A percentile compares a stretch with the other conserved stretches of the same genome.
phyloP scores from a whole-genome alignment of 1,284 basidiomycete species.

The Prillingera fragicola region DNA sequence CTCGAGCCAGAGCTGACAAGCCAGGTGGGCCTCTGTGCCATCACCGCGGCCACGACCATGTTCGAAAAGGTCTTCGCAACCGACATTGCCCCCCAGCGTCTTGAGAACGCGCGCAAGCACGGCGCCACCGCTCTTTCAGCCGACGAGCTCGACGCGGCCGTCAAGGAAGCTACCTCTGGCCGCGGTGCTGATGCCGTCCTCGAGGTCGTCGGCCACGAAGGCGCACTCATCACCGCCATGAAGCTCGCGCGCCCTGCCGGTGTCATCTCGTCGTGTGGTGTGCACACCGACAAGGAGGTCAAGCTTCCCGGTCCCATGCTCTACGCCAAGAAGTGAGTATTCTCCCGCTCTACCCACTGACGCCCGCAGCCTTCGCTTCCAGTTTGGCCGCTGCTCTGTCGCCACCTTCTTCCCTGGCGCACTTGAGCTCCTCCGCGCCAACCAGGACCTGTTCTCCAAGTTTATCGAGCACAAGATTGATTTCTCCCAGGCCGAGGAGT shows the following conservation, averaged over 20 bases:
- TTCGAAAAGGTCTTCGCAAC: conserved; percentile 43
- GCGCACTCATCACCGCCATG: conserved; percentile 65
- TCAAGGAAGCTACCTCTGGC: conserved; percentile 38
- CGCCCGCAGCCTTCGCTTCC: conserved; percentile 22
- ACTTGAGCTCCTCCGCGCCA: conserved; percentile 57
- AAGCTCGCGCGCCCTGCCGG: conserved; percentile 74
- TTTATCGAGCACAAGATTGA: conserved; percentile 44
- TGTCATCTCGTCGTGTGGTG: conserved; percentile 70
- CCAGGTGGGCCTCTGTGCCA: conserved; percentile 45
- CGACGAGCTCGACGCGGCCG: conserved; percentile 25
- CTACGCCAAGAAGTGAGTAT: conserved; percentile 65
- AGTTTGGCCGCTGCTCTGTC: conserved; percentile 74
- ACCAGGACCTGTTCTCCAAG: conserved; percentile 36
- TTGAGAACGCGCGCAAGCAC: conserved; percentile 35
- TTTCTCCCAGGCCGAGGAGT: conserved; percentile 42
- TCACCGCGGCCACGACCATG: conserved; percentile 44
- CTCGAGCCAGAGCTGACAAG: no score
- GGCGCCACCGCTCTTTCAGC: conserved; percentile 43
- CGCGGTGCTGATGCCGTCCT: conserved; percentile 49
- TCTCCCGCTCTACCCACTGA: not conserved
- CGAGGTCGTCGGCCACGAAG: conserved; percentile 72
- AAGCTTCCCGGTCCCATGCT: conserved; percentile 52
- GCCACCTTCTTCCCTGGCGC: conserved; percentile 69
- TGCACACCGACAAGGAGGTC: conserved; percentile 47
- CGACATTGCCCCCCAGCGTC: conserved; percentile 28